phyloP scores from a whole-genome alignment of 2,329 filamentous ascomycete genomes.

The Microsporum audouinii region DNA sequence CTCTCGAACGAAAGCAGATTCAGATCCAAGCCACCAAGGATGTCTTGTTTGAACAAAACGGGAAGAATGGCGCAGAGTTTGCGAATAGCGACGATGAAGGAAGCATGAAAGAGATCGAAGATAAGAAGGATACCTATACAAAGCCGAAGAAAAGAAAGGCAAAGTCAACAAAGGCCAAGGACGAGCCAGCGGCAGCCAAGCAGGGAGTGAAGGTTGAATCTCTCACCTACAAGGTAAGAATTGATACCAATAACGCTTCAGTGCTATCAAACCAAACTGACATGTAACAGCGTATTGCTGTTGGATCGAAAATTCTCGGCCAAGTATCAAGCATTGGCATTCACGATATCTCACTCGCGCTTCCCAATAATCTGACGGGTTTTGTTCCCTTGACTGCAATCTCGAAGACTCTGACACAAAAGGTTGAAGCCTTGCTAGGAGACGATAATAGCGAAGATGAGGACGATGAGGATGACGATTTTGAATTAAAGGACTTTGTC shows the following conservation, averaged over 20 bases:
- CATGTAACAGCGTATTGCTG: slow-evolving; percentile 56
- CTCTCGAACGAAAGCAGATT: slow-evolving; percentile 92
- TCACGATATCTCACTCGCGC: slow-evolving; percentile 65
- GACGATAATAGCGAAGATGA: slow-evolving; percentile 48
- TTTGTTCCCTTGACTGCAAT: slow-evolving; percentile 88
- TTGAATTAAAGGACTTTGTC: slow-evolving; percentile 68
- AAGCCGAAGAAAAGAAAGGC: slow-evolving; percentile 33
- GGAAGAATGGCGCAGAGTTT: slow-evolving; percentile 41
- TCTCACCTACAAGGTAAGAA: slow-evolving; percentile 71
- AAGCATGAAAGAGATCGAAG: slow-evolving; percentile 19
- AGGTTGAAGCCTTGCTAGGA: slow-evolving; percentile 56
- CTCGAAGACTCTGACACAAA: slow-evolving; percentile 64
- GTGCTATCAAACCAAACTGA: slow-evolving; percentile 20
- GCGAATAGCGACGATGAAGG: slow-evolving; percentile 17
- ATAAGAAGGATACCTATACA: slow-evolving; percentile 33
- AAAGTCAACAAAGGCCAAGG: slow-evolving; percentile 31
- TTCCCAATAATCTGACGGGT: slow-evolving; percentile 87
- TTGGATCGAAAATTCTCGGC: slow-evolving; percentile 78
- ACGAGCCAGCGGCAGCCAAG: slow-evolving; percentile 40
- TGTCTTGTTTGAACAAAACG: slow-evolving; percentile 75
- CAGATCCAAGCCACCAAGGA: slow-evolving; percentile 86
- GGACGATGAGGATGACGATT: slow-evolving; percentile 39
- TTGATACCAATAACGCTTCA: background rate
- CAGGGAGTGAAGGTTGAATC: slow-evolving; percentile 64
- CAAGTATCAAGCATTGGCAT: slow-evolving; percentile 72